Base-by-base conservation (phyloP, 441 rosid genomes). In the Pelargonium fulgidum region DNA sequence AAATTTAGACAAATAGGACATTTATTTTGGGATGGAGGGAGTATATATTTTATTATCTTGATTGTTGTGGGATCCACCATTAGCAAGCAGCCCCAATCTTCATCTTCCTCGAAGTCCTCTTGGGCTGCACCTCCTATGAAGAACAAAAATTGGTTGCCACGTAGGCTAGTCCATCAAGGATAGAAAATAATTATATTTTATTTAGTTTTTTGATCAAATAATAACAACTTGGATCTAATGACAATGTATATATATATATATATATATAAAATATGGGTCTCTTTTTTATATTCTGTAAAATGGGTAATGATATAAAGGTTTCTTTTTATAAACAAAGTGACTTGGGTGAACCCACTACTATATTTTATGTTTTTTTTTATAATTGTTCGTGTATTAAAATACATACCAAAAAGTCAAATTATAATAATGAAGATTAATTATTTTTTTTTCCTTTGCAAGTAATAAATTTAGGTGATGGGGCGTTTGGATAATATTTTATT, bases 281-380 rank as follows among this genome's bases (percentile, higher is more conserved):
- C 33, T 26, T 26, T 26, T 26, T 26, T 26, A 26, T 26, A 26
- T 26, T 26, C 33, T 26, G 3, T 26, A 26, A 3, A 26, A 26
- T 26, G 33, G 33, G 33, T 26, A 26, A 26, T 26, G 33, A 26
- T n/a, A 48, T 47, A 47, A 11, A 47, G 52, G 13, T 48, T 4
- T 48, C 14, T 48, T 48, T 48, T 12, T 48, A 48, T 48, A 48
- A 48, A 48, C 16, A 48, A 13, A 48, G 54, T 48, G 54, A 10
- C 54, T 48, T 48, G 14, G 54, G 54, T 48, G 54, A 48, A 48
- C 54, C 54, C 54, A 48, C 54, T 48, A 48, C 54, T n/a, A 10
- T 48, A 48, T 48, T 48, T 48, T 48, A 48, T 10, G n/a, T 10
- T 48, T 3, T 2, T 48, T 26, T 26, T 3, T 45, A 45, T 45